Conservation (phyloP, 1,139 yeast species). For the Nematodospora anomalae region DNA sequence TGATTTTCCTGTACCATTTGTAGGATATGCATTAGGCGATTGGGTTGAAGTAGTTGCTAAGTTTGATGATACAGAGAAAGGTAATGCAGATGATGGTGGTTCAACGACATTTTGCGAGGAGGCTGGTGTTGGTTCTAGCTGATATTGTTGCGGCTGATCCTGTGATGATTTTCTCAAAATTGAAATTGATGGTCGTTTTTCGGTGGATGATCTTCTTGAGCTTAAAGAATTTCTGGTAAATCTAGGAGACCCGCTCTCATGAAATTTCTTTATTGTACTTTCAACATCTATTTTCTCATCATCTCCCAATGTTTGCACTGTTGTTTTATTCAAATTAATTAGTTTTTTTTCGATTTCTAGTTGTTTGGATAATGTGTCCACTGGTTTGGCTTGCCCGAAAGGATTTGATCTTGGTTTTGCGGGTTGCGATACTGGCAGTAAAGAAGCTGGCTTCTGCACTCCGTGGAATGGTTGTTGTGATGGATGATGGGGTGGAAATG, state of each 20-base stretch:
- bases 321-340: constrained; percentile 55
- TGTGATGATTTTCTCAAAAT: constrained; percentile 15
- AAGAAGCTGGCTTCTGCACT: neutral
- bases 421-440: constrained; percentile 2
- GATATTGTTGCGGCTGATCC: constrained; percentile 4
- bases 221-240: constrained; percentile 18
- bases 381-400: constrained; percentile 50
- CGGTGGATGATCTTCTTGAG: constrained; percentile 10
- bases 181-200: constrained; percentile 22
- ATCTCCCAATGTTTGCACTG: constrained; percentile 51
- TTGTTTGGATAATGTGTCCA: constrained; percentile 40
- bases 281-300: constrained; percentile 21
- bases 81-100: constrained; percentile 2
- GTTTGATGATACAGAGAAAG: neutral
- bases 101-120: constrained; percentile 4
- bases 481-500: constrained; percentile 11
- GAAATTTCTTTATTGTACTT: constrained; percentile 16
- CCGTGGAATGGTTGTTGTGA: constrained; percentile 13
- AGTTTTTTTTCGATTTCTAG: constrained; percentile 48
- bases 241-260: constrained; percentile 17
- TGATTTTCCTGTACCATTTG: constrained; percentile 29
- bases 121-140: constrained; percentile 5
- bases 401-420: constrained; percentile 39
- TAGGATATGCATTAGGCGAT: constrained; percentile 11
- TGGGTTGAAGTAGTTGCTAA: constrained; percentile 15